phyloP scores from a whole-genome alignment of 1,284 basidiomycete genomes.

The Flammula alnicola region DNA sequence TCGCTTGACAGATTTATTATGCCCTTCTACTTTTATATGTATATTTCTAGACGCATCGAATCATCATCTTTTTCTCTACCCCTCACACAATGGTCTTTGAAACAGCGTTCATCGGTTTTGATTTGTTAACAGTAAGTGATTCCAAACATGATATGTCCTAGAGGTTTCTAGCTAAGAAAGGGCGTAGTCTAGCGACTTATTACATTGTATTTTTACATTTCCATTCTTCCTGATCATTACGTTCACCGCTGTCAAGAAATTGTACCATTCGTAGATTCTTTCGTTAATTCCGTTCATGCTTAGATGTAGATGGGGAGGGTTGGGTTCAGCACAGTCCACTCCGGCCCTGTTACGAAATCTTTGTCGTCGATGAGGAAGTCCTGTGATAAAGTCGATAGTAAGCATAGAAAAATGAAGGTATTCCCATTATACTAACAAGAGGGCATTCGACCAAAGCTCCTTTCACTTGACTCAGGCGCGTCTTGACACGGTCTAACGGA shows the following conservation, averaged over 20 bases:
- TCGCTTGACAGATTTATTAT: too few relatives aligned
- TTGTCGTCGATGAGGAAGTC: slow-evolving; percentile 84
- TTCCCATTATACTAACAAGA: slow-evolving; percentile 52
- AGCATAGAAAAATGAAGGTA: too few relatives aligned
- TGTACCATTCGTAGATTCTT: too few relatives aligned
- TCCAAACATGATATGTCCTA: not conserved
- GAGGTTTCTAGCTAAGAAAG: not conserved
- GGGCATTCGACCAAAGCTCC: slow-evolving; percentile 81
- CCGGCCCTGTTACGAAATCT: slow-evolving; percentile 68
- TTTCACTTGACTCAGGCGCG: slow-evolving; percentile 69
- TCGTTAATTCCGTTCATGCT: slow-evolving; percentile 6
- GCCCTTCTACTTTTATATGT: too few relatives aligned
- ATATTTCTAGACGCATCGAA: too few relatives aligned
- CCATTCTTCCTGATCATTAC: too few relatives aligned
- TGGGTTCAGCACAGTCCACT: slow-evolving; percentile 78
- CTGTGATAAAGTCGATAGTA: slow-evolving; percentile 40
- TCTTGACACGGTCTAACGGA: slow-evolving; percentile 71
- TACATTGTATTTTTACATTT: too few relatives aligned
- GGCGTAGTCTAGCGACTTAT: too few relatives aligned
- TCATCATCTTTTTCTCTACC: too few relatives aligned
- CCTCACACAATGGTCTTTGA: not conserved
- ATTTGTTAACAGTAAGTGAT: not conserved
- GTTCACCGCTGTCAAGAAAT: too few relatives aligned
- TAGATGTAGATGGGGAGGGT: slow-evolving; percentile 78
- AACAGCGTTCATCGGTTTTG: not conserved